Conservation (phyloP, 1,139 yeast species). For the Yamadazyma sp. region DNA sequence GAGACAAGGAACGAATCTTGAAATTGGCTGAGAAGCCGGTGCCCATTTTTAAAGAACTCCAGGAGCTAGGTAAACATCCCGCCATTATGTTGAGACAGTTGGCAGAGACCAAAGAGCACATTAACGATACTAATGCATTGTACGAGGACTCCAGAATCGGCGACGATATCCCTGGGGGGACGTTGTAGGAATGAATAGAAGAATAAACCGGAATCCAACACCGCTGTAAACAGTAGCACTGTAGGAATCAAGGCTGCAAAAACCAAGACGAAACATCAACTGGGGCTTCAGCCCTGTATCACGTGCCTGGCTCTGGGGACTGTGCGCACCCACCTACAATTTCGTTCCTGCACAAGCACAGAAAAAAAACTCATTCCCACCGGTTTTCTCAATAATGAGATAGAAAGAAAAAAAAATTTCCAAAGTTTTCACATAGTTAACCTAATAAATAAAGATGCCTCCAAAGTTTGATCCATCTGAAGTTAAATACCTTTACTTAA, state of each 20-base stretch:
- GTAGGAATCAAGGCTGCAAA: background rate
- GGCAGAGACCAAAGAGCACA: constrained; percentile 40
- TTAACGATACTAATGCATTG: constrained; percentile 33
- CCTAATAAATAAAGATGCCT: constrained; percentile 59
- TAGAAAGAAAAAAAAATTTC: constrained; percentile 14
- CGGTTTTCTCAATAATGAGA: no score
- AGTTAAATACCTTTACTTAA: constrained; percentile 97
- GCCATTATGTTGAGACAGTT: constrained; percentile 89
- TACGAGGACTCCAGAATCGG: constrained; percentile 47
- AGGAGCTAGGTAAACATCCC: constrained; percentile 85
- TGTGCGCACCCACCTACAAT: no score
- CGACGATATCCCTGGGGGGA: constrained; percentile 57
- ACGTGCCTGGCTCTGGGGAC: background rate
- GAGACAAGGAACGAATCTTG: constrained; percentile 83
- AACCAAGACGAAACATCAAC: background rate
- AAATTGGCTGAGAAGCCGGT: constrained; percentile 89
- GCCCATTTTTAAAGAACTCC: constrained; percentile 80
- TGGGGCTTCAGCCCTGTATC: constrained; percentile 7
- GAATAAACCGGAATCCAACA: no score
- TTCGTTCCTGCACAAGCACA: no score
- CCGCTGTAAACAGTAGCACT: no score
- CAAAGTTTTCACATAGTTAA: constrained; percentile 6
- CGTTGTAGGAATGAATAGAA: constrained; percentile 25
- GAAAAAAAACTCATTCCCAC: background rate
- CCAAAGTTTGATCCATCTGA: constrained; percentile 98